Evolutionary conservation across 805 yeast species (phyloP), one percentile per base, ranked within the genome.

Genomic region (Metschnikowia hibisci): DNA sequence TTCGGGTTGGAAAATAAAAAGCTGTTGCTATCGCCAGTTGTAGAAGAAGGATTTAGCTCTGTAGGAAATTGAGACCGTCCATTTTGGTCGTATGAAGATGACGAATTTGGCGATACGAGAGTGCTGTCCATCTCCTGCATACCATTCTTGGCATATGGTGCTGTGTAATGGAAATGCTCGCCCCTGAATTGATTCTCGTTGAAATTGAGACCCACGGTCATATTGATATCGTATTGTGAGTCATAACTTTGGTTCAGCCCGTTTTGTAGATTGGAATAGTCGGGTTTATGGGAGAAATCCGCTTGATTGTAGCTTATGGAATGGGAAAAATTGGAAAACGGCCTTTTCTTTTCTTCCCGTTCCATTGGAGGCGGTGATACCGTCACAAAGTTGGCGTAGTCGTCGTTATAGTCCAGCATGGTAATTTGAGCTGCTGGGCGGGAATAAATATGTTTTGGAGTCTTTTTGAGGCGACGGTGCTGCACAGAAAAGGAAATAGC

Each of bases 361-460:
- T 46, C 50, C 41, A 46, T n/a, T 1, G 51, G 37, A 7, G 53
- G 63, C n/a, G 69, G 67, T 22, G 64, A 59, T 35, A 64, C 48
- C 32, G 62, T 62, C 34, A 63, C 51, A 22, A 63, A 56, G 32
- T 66, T 66, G 45, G 53, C 61, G 16, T 62, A 47, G 36, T 62
- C 59, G 29, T 61, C 64, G 11, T 43, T 35, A 16, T 25, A 35
- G n/a, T 35, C 39, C 39, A 35, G 39, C 39, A 35, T 35, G 15
- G 33, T 6, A 8, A 20, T 20, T 20, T 20, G 23, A 8, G 7
- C 4, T 20, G 23, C 23, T 8, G 5, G 23, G 23, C 23, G 7
- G 7, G 7, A 20, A 20, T 20, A 8, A 8, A 20, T 6, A 6
- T 20, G 23, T 20, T 20, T 20, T 20, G 23, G 4, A 8, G 4